Percentiles rank a stretch among this genome's conserved stretches.
Conservation (phyloP, 1,284 basidiomycete species). For the Ganoderma sinense region DNA sequence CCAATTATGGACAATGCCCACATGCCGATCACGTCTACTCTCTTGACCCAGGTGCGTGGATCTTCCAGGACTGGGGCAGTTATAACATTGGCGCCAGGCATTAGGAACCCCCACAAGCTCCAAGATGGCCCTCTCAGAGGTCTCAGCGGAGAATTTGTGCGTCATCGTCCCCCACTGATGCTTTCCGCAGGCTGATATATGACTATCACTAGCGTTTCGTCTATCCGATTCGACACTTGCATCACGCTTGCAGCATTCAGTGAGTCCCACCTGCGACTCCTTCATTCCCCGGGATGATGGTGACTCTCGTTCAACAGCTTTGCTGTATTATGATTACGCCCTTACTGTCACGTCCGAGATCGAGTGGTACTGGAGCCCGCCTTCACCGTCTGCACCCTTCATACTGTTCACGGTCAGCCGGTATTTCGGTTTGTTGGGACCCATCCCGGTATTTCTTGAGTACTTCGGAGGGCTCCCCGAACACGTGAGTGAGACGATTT, state of each 20-base stretch:
- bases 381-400: slow-evolving; percentile 15
- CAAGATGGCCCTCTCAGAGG: not conserved
- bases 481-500: slow-evolving; percentile 17
- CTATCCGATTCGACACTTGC: slow-evolving; percentile 23
- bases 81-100: not conserved
- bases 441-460: slow-evolving; percentile 31
- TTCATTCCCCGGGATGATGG: not conserved
- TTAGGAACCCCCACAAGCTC: not conserved
- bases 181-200: not conserved
- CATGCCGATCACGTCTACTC: not conserved
- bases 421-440: slow-evolving; percentile 27
- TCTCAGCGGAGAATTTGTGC: slow-evolving; percentile 5
- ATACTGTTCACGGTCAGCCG: slow-evolving; percentile 27
- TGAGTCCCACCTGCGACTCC: slow-evolving; percentile 1
- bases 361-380: slow-evolving; percentile 25
- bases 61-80: not conserved
- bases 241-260: slow-evolving; percentile 25
- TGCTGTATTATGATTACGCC: slow-evolving; percentile 28
- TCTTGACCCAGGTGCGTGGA: not conserved
- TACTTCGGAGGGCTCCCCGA: slow-evolving; percentile 21
- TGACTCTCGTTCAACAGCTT: slow-evolving; percentile 8
- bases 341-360: slow-evolving; percentile 24
- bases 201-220: slow-evolving; percentile 9
- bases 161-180: not conserved
- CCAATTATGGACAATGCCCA: not conserved